Base-by-base conservation (phyloP, 148 eudicot species). In the Bassia scoparia region DNA sequence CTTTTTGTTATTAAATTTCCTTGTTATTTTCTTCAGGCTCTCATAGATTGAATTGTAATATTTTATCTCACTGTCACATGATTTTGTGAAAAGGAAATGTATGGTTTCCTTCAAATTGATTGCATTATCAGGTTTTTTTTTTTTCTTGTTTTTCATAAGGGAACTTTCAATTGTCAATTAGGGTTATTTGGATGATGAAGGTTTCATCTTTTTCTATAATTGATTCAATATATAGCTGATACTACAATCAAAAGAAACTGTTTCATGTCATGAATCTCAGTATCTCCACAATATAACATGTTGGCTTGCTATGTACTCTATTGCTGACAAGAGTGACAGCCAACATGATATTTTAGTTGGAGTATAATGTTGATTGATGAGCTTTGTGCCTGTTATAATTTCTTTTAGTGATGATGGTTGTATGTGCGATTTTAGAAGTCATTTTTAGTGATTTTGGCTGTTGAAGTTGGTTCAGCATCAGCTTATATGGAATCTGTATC, bases 351-450 rank as follows among this genome's bases (percentile, higher is more conserved):
- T n/a, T 55, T 7, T 24, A 23, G 18, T 59, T 59, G 3, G 31
- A 12, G 38, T 52, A 1, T 52, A 7, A 21, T 52, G 24, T 21
- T 52, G 56, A 52, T 2, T 21, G 56, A 61, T 18, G 43, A 5
- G 34, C 43, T 31, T 18, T 18, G 66, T 56, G 29, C 26, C 23
- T 56, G 13, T 5, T 21, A 23, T 23, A 11, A 56, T 18, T 1
- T 1, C 9, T 34, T 17, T 61, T 18, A 75, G 52, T 56, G 68
- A 70, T 66, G 71, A 49, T 71, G 37, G 69, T 38, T 41, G 37
- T 62, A 49, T 75, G 30, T 80, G 60, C 62, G 31, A 70, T 66
- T 24, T 26, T 55, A 70, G 78, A 75, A 79, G 72, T 50, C 56
- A 26, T 46, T 65, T 52, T 24, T 21, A 8, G 27, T 33, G 53